phyloP scores from a whole-genome alignment of 139 green algal genomes.

The Chlamydomonas sp. region DNA sequence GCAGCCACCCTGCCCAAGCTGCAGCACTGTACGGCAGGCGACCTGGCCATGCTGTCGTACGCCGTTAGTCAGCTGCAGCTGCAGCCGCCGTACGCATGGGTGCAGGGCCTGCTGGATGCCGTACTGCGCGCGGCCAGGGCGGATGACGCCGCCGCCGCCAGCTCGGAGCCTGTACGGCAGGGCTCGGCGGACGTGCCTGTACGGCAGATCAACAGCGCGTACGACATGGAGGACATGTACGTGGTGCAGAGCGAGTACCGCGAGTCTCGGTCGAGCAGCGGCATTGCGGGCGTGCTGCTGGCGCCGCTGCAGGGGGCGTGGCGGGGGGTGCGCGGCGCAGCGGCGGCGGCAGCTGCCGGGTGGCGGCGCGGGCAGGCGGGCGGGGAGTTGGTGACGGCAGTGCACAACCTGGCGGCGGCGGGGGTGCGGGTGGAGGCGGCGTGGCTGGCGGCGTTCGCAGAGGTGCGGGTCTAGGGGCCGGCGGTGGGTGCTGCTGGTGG shows the following conservation, averaged over 20 bases:
- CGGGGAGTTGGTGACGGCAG: conserved; percentile 16
- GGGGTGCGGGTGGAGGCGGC: neutral
- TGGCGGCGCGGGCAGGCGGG: neutral
- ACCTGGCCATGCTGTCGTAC: conserved; percentile 24
- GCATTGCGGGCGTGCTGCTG: conserved; percentile 4
- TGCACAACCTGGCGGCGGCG: conserved; percentile 15
- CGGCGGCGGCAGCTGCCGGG: neutral
- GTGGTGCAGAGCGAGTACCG: neutral
- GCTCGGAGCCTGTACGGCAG: neutral
- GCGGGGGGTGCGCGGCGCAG: neutral
- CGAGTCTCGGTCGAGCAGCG: neutral
- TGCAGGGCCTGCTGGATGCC: neutral
- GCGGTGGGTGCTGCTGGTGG: neutral
- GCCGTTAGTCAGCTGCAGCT: conserved; percentile 1
- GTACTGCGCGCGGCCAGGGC: neutral
- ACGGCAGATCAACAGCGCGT: conserved; percentile 27
- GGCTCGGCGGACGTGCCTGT: neutral
- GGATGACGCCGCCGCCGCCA: neutral
- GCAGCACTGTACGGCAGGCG: neutral
- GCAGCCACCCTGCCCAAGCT: neutral
- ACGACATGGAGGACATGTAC: conserved; percentile 12
- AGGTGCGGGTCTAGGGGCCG: neutral
- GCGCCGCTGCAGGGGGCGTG: conserved; percentile 12
- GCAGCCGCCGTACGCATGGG: neutral
- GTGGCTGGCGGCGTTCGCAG: conserved; percentile 7